Percentiles rank a stretch among this genome's conserved stretches.
These are phyloP conservation scores for Colletotrichum sp. DNA, from an alignment of 2,329 filamentous ascomycete genomes.

Conservation along the genomic window DNA sequence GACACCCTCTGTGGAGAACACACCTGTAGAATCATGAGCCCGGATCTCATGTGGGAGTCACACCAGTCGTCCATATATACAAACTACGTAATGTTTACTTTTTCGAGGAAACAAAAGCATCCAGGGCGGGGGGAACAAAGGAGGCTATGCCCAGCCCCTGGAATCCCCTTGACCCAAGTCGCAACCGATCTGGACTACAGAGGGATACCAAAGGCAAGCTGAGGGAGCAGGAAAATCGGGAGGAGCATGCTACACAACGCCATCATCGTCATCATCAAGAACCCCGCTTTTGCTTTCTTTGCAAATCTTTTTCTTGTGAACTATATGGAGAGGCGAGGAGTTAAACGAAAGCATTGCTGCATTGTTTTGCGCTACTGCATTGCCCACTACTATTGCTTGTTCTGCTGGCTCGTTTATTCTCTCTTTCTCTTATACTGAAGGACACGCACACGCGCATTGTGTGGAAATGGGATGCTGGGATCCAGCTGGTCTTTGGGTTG, in stretches of 20 bases:
- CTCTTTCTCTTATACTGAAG: not conserved
- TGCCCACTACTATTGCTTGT: not conserved
- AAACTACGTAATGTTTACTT: slow-evolving; percentile 24
- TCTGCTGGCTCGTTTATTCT: not conserved
- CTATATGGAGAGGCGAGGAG: not conserved
- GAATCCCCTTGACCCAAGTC: not conserved
- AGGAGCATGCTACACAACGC: not conserved
- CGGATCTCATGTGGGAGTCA: slow-evolving; percentile 4
- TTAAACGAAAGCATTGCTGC: not conserved
- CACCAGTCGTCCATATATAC: slow-evolving; percentile 16
- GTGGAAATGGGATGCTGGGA: not conserved
- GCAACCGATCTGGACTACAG: not conserved
- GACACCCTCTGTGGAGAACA: slow-evolving; percentile 21
- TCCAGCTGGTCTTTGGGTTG: slow-evolving; percentile 14
- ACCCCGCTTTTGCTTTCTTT: not conserved
- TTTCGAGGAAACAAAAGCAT: slow-evolving; percentile 5
- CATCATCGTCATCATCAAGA: not conserved
- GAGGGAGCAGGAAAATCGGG: not conserved
- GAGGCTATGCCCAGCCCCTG: not conserved
- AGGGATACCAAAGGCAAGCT: not conserved
- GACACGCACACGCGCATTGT: not conserved
- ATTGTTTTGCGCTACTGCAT: not conserved
- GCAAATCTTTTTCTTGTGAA: not conserved
- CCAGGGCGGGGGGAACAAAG: not conserved
- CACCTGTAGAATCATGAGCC: slow-evolving; percentile 21